Conservation (phyloP, 176 grass and related monocot genomes). For the Cenchrus americanus region DNA sequence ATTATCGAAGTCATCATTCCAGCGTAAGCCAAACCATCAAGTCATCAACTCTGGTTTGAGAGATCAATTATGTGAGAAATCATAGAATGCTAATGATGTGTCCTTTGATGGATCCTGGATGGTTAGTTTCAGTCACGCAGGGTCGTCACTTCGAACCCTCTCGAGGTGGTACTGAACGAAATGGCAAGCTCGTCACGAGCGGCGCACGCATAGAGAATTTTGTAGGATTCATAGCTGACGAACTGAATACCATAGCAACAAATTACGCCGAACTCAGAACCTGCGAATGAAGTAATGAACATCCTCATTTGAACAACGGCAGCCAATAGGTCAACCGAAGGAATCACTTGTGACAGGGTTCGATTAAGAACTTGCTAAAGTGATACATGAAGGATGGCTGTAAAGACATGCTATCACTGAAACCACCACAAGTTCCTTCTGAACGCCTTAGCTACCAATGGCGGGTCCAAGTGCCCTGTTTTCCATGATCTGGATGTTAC, state of each 20-base stretch:
- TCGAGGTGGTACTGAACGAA: neutral
- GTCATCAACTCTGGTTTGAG: neutral
- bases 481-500: conserved; percentile 15
- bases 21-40: neutral
- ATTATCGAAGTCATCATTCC: too few species aligned
- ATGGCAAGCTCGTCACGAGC: neutral
- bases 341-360: neutral
- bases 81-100: neutral
- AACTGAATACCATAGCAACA: neutral
- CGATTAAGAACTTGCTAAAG: neutral
- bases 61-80: neutral
- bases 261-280: neutral
- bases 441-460: neutral
- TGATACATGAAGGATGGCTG: conserved; percentile 17
- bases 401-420: conserved; percentile 4
- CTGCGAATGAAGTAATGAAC: neutral
- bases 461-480: neutral
- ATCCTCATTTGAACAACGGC: conserved; percentile 15
- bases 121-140: neutral
- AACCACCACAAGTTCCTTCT: conserved; percentile 21
- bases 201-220: neutral
- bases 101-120: neutral
- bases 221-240: neutral
- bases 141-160: neutral
- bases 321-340: neutral